phyloP scores from a whole-genome alignment of 805 yeast species.

The Ogataea salicorniae region DNA sequence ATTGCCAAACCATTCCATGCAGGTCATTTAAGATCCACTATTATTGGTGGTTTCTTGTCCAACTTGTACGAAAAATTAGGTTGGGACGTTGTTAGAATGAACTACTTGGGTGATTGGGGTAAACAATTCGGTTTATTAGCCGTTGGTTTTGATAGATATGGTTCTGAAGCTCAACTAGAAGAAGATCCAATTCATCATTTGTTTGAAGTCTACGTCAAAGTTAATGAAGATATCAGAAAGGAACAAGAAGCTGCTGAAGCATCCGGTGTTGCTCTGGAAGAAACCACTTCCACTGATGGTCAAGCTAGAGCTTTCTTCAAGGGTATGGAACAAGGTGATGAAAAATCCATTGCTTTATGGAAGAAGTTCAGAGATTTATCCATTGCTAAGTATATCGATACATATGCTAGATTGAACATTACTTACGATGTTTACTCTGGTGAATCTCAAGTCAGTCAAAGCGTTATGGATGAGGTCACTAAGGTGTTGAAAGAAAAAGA shows the following conservation, averaged over 20 bases:
- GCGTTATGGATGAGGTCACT: constrained; percentile 61
- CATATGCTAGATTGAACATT: constrained; percentile 90
- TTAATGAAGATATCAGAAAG: constrained; percentile 69
- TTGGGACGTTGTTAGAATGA: constrained; percentile 87
- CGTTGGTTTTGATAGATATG: constrained; percentile 84
- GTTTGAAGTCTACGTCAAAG: constrained; percentile 86
- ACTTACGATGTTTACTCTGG: constrained; percentile 87
- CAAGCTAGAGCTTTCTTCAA: constrained; percentile 84
- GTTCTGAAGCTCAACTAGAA: constrained; percentile 65
- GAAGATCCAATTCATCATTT: constrained; percentile 89
- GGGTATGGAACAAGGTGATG: constrained; percentile 91
- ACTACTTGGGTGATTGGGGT: constrained; percentile 99
- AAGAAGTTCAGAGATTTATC: constrained; percentile 84
- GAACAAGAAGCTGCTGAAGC: constrained; percentile 52
- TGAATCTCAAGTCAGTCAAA: constrained; percentile 86
- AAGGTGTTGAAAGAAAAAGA: constrained; percentile 59
- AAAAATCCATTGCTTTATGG: constrained; percentile 74
- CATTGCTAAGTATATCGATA: constrained; percentile 76
- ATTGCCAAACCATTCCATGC: constrained; percentile 99
- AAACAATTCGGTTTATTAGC: constrained; percentile 97
- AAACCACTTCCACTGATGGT: constrained; percentile 57
- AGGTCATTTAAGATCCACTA: constrained; percentile 96
- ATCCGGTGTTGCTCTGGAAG: constrained; percentile 46
- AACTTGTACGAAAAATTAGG: constrained; percentile 88
- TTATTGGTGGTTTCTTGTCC: constrained; percentile 92